Conservation (phyloP, 192 early-diverging fungal species). For the Glomus cerebriforme region DNA sequence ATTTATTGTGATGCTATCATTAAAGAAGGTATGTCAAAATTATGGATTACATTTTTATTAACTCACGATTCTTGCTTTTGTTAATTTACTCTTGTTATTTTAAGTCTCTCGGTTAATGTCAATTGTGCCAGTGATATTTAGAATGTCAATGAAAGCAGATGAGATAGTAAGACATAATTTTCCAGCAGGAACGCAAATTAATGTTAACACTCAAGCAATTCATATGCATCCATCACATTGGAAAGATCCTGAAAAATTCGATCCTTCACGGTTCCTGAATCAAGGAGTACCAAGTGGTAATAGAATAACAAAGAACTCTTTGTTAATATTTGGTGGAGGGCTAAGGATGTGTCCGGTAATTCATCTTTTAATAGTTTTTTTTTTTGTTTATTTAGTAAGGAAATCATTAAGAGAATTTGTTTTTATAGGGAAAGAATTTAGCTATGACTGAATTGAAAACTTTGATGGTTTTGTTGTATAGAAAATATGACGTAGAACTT, state of each 20-base stretch:
- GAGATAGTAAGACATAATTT: not conserved
- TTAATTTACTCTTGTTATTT: not conserved
- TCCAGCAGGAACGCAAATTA: conserved; percentile 12
- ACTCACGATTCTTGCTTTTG: not conserved
- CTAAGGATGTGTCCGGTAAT: conserved; percentile 11
- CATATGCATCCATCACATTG: not conserved
- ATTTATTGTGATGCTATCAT: conserved; percentile 30
- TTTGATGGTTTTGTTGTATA: not conserved
- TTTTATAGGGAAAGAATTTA: not conserved
- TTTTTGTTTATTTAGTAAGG: not conserved
- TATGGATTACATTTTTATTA: not conserved
- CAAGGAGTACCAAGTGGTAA: not conserved
- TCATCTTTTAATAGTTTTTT: not conserved
- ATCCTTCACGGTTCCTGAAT: conserved; percentile 12
- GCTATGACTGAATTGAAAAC: conserved; percentile 6
- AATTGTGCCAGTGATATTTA: conserved; percentile 5
- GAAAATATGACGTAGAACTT: conserved; percentile 6
- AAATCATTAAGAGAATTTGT: not conserved
- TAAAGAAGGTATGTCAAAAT: conserved; percentile 15
- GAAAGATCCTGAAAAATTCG: conserved; percentile 18
- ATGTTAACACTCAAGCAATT: not conserved
- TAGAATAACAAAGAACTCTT: conserved; percentile 8
- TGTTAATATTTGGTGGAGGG: conserved; percentile 11
- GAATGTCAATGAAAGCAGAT: conserved; percentile 3
- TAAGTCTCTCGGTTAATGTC: conserved; percentile 11